phyloP scores from a whole-genome alignment of 129 eudicot genomes.

The Tagetes patula region DNA sequence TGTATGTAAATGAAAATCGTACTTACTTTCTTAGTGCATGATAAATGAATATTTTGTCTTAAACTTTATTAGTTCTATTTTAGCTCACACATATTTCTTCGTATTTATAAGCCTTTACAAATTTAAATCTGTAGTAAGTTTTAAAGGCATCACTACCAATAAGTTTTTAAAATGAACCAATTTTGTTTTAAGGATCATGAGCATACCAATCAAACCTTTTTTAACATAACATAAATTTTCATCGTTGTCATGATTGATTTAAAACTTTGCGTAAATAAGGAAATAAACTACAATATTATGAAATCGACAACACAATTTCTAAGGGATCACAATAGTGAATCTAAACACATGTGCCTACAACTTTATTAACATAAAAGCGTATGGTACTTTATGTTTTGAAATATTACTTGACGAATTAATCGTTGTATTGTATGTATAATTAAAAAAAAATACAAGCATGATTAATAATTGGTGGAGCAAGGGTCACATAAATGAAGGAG shows the following conservation, averaged over 20 bases:
- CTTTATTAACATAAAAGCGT: conserved; percentile 22
- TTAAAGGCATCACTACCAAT: neutral
- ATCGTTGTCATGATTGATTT: neutral
- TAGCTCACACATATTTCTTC: neutral
- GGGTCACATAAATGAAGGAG: conserved; percentile 27
- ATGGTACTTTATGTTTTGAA: conserved; percentile 10
- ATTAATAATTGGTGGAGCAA: conserved; percentile 34
- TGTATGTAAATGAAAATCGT: no score
- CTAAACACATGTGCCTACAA: conserved; percentile 11
- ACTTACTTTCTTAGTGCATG: no score
- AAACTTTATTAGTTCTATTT: neutral
- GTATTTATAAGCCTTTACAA: neutral
- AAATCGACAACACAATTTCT: conserved; percentile 5
- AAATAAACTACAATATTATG: neutral
- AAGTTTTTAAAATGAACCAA: neutral
- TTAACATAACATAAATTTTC: neutral
- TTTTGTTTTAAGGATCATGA: neutral
- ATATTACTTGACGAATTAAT: conserved; percentile 18
- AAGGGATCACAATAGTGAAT: conserved; percentile 3
- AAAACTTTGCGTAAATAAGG: neutral
- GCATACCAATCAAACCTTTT: neutral
- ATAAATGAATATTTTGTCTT: neutral
- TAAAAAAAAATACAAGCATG: neutral
- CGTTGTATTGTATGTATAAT: conserved; percentile 19
- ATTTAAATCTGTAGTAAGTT: neutral